Conservation (phyloP, 2,329 filamentous ascomycete genomes). For the Apiospora hydei region DNA sequence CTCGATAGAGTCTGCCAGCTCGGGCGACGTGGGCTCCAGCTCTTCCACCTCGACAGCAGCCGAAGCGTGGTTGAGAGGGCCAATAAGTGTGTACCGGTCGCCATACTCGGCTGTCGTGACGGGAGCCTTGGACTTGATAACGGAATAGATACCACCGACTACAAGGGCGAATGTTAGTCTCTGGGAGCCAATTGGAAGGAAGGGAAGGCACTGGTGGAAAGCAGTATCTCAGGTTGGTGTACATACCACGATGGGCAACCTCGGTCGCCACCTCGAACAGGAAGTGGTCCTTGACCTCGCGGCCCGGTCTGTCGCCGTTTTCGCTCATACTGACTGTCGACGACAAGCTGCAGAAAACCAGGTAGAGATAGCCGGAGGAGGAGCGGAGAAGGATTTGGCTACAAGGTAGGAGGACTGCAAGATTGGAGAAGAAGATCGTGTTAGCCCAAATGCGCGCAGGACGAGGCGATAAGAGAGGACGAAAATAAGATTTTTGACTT, state of each 20-base stretch:
- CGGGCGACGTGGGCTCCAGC: constrained; percentile 82
- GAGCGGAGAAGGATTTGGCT: not conserved
- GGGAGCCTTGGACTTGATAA: constrained; percentile 97
- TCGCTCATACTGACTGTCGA: constrained; percentile 51
- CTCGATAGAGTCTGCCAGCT: constrained; percentile 82
- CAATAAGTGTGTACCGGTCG: constrained; percentile 93
- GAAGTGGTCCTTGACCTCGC: constrained; percentile 92
- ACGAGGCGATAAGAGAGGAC: not conserved
- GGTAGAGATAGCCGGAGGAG: not conserved
- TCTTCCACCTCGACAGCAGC: constrained; percentile 98
- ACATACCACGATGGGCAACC: constrained; percentile 90
- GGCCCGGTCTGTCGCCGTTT: constrained; percentile 52
- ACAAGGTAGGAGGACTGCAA: not conserved
- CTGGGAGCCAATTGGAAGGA: constrained; percentile 16
- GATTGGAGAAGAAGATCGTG: not conserved
- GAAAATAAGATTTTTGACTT: constrained; percentile 21
- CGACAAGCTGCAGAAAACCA: constrained; percentile 8
- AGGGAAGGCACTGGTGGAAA: not conserved
- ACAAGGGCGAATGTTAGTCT: constrained; percentile 21
- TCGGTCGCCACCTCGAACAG: constrained; percentile 98
- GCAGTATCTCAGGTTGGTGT: constrained; percentile 23
- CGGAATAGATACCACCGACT: constrained; percentile 99
- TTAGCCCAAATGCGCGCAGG: constrained; percentile 6
- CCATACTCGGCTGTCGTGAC: constrained; percentile 99
- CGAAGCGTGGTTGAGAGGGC: constrained; percentile 89